Percentiles rank a stretch among this genome's conserved stretches.
phyloP scores from a whole-genome alignment of 2,329 filamentous ascomycete species.

The Stachybotrys chartarum region DNA sequence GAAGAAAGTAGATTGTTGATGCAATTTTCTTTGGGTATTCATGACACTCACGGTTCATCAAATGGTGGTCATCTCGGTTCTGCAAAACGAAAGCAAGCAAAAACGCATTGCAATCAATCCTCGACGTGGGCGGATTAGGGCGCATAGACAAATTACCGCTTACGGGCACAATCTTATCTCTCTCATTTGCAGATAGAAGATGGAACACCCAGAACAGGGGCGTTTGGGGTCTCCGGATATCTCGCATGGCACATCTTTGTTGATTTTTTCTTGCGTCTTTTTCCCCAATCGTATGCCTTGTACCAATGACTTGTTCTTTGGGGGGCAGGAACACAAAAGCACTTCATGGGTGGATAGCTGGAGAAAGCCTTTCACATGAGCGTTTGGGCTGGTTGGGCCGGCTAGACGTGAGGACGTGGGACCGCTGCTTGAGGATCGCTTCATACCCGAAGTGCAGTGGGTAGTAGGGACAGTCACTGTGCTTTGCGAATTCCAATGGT shows the following conservation, averaged over 20 bases:
- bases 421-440: slow-evolving; percentile 56
- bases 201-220: slow-evolving; percentile 59
- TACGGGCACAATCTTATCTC: slow-evolving; percentile 32
- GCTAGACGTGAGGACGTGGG: slow-evolving; percentile 53
- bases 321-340: slow-evolving; percentile 29
- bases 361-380: slow-evolving; percentile 53
- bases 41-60: slow-evolving; percentile 43
- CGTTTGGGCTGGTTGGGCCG: slow-evolving; percentile 31
- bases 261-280: slow-evolving; percentile 27
- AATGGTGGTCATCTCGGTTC: slow-evolving; percentile 51
- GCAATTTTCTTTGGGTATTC: slow-evolving; percentile 41
- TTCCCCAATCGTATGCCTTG: slow-evolving; percentile 36
- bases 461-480: slow-evolving; percentile 40
- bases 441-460: slow-evolving; percentile 50
- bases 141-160: slow-evolving; percentile 12
- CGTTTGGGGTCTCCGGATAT: slow-evolving; percentile 77
- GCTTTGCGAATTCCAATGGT: slow-evolving; percentile 55
- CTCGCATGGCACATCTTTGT: slow-evolving; percentile 57
- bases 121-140: background rate
- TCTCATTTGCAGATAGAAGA: slow-evolving; percentile 63
- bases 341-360: slow-evolving; percentile 53
- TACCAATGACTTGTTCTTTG: slow-evolving; percentile 37
- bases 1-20: slow-evolving; percentile 84
- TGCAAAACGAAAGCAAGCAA: slow-evolving; percentile 37
- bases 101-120: slow-evolving; percentile 25